Conservation (phyloP, 1,284 basidiomycete species). For the Cutaneotrichosporon dermatis region DNA sequence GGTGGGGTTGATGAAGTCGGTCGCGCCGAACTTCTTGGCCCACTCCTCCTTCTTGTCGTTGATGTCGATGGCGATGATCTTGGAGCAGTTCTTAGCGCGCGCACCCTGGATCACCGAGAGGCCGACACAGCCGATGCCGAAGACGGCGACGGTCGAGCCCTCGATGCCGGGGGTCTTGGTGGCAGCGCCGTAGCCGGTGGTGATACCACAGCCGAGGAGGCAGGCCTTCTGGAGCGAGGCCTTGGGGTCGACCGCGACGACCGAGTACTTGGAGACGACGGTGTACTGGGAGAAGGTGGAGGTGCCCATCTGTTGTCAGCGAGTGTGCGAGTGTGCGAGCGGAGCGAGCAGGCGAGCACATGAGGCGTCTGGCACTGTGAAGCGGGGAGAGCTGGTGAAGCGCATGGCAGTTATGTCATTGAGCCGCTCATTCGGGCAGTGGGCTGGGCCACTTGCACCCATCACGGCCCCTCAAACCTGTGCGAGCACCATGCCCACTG, state of each 20-base stretch:
- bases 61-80: conserved; percentile 89
- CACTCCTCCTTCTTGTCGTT: conserved; percentile 80
- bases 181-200: conserved; percentile 66
- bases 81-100: conserved; percentile 68
- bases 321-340: no score
- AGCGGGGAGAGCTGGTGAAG: no score
- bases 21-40: conserved; percentile 94
- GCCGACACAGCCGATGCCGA: conserved; percentile 93
- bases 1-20: conserved; percentile 86
- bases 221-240: conserved; percentile 94
- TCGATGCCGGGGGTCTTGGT: conserved; percentile 58
- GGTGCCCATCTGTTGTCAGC: conserved; percentile 75
- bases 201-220: conserved; percentile 91
- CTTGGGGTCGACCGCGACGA: conserved; percentile 79
- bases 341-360: no score
- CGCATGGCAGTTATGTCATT: no score
- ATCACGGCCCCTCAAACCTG: background rate
- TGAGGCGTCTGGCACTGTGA: no score
- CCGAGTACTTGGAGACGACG: conserved; percentile 93
- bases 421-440: no score
- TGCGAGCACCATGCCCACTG: no score
- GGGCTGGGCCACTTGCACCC: background rate
- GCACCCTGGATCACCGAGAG: conserved; percentile 87
- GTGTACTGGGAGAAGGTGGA: conserved; percentile 99
- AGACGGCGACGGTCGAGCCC: conserved; percentile 84